Conservation (phyloP, 116 monocot genomes). For the Cymodocea nodosa region DNA sequence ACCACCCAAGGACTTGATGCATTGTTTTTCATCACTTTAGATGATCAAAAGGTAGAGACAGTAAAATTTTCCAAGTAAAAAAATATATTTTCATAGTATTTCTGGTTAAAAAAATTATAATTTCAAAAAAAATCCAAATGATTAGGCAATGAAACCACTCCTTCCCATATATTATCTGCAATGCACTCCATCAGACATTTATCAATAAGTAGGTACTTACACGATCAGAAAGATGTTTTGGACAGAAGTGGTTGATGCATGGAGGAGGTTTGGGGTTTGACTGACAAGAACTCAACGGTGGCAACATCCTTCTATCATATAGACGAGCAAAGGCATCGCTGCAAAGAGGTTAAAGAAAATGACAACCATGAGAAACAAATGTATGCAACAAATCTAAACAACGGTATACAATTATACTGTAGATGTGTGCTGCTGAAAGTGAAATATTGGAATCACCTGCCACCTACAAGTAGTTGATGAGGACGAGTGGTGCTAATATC, state of each 20-base stretch:
- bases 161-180: no score
- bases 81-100: no score
- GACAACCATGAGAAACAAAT: background rate
- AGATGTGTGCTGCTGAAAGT: background rate
- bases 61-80: no score
- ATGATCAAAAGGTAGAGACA: no score
- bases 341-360: background rate
- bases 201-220: slow-evolving; percentile 31
- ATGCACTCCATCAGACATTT: no score
- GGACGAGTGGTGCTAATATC: slow-evolving; percentile 84
- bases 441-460: slow-evolving; percentile 36
- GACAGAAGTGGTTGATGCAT: slow-evolving; percentile 80
- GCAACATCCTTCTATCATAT: slow-evolving; percentile 97
- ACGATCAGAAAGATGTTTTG: slow-evolving; percentile 74
- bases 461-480: slow-evolving; percentile 90
- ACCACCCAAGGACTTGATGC: no score
- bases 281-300: slow-evolving; percentile 60
- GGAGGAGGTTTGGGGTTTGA: slow-evolving; percentile 52
- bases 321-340: slow-evolving; percentile 95
- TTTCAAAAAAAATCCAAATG: background rate
- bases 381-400: no score
- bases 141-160: background rate
- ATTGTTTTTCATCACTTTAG: no score
- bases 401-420: background rate
- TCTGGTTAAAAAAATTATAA: background rate